phyloP scores from a whole-genome alignment of 495 filamentous ascomycete genomes.

The Daldinia vernicosa region DNA sequence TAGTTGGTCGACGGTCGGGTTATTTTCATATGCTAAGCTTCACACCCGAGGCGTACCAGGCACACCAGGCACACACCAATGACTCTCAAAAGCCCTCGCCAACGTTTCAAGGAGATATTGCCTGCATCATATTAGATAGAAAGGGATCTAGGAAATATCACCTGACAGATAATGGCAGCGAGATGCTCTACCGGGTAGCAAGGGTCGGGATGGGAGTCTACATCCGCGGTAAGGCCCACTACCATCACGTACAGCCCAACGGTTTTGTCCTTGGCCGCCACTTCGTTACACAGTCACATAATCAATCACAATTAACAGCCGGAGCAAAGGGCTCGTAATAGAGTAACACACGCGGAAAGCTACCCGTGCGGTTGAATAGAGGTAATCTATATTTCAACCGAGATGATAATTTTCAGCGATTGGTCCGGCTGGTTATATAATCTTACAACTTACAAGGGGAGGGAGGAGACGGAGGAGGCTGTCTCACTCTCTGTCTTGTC shows the following conservation, averaged over 20 bases:
- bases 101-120: conserved; percentile 40
- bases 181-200: conserved; percentile 37
- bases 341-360: conserved; percentile 27
- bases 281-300: conserved; percentile 41
- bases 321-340: not conserved
- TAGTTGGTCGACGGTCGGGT: conserved; percentile 43
- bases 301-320: conserved; percentile 28
- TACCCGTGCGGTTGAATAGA: conserved; percentile 25
- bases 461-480: not conserved
- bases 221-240: conserved; percentile 45
- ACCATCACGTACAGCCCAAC: conserved; percentile 30
- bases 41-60: not conserved
- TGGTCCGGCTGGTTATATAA: conserved; percentile 28
- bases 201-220: conserved; percentile 46
- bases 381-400: conserved; percentile 29
- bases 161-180: conserved; percentile 44
- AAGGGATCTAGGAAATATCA: conserved; percentile 42
- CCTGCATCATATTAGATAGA: conserved; percentile 36
- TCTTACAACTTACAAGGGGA: conserved; percentile 10
- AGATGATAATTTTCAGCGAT: conserved; percentile 22
- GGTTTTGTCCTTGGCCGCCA: conserved; percentile 33
- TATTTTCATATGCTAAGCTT: conserved; percentile 33
- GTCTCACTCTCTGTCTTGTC: conserved; percentile 3
- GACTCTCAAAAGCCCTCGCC: conserved; percentile 30
- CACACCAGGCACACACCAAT: conserved; percentile 20